Base-by-base conservation (phyloP, 2,329 filamentous ascomycete species). In the Didymella sp. region DNA sequence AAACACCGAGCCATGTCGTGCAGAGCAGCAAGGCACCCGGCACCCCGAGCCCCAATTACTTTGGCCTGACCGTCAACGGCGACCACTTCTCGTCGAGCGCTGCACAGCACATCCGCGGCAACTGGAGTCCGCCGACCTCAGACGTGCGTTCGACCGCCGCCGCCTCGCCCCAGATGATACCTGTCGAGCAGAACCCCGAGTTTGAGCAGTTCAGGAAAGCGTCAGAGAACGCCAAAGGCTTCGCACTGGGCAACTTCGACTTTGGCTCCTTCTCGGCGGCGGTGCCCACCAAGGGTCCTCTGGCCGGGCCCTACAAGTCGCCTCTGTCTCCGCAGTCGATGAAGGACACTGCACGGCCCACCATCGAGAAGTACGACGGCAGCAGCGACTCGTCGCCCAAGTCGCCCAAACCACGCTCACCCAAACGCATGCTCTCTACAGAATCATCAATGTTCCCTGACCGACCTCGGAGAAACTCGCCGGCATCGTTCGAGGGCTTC, bases 151-250 rank as follows among this genome's bases (percentile, higher is more conserved):
- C 88, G 0, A 90, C 89, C 50, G 85, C 83, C 19, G 85, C 87
- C 15, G 84, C 85, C 2, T 84, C 90, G 8, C 90, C 91, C 2
- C 87, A 87, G 60, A 84, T 88, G 61, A 78, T 92, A 6, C 84
- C 90, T 0, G 78, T 91, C 47, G 89, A 94, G 67, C 86, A 88
- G 30, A 92, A 93, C 67, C 85, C 89, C 6, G 88, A 92, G n/a
- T 94, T 90, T 61, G 91, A 94, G 72, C 89, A 89, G 2, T 94
- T 96, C 72, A 84, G 83, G 65, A 86, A 83, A 61, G 88, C 92
- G 69, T 75, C 74, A 15, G 90, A 93, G 68, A 81, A 84, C 31
- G 88, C 87, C 64, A 74, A 72, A 21, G 78, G 76, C 49, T 80
- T 76, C 53, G 69, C 79, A 6, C 62, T 76, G 38, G 78, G 77